Percentiles rank a stretch among this genome's conserved stretches.
Conservation (phyloP, 371 early-diverging fungal species). For the Syncephalis fuscata region DNA sequence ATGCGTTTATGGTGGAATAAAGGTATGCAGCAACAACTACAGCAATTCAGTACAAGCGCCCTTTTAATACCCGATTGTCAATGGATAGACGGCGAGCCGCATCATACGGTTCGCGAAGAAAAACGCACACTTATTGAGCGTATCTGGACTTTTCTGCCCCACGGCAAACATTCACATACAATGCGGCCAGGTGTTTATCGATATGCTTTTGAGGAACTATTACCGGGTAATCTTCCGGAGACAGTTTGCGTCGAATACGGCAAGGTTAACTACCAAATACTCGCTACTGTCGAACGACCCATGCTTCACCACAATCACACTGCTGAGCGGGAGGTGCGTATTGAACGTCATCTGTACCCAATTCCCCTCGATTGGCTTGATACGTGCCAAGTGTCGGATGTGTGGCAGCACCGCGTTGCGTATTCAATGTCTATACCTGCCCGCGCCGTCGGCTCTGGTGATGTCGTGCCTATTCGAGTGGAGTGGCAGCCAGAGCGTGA, state of each 20-base stretch:
- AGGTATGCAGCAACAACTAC: not conserved
- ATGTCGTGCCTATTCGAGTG: constrained; percentile 4
- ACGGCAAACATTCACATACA: not conserved
- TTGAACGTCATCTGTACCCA: constrained; percentile 3
- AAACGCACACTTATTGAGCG: constrained; percentile 1
- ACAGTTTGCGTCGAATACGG: constrained; percentile 1
- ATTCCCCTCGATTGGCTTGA: not conserved
- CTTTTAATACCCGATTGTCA: not conserved
- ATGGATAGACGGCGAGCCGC: not conserved
- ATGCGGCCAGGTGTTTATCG: constrained; percentile 2
- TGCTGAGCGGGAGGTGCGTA: not conserved
- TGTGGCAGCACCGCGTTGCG: constrained; percentile 5
- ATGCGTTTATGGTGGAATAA: constrained; percentile 3
- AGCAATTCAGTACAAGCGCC: not conserved
- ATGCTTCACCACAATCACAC: constrained; percentile 5
- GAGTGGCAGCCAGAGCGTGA: too few relatives aligned
- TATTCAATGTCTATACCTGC: constrained; percentile 5
- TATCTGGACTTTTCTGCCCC: constrained; percentile 4
- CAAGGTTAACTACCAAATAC: constrained; percentile 2
- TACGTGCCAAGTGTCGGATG: constrained; percentile 1
- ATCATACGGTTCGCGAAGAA: not conserved
- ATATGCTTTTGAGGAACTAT: constrained; percentile 3
- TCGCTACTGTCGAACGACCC: constrained; percentile 3
- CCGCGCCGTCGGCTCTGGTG: constrained; percentile 5
- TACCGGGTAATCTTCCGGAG: constrained; percentile 4